A percentile compares a stretch with the other conserved stretches of the same genome.
These are phyloP conservation scores for Ceratobasidium sp. DNA, from an alignment of 1,284 basidiomycete species.

Conservation along the genomic window DNA sequence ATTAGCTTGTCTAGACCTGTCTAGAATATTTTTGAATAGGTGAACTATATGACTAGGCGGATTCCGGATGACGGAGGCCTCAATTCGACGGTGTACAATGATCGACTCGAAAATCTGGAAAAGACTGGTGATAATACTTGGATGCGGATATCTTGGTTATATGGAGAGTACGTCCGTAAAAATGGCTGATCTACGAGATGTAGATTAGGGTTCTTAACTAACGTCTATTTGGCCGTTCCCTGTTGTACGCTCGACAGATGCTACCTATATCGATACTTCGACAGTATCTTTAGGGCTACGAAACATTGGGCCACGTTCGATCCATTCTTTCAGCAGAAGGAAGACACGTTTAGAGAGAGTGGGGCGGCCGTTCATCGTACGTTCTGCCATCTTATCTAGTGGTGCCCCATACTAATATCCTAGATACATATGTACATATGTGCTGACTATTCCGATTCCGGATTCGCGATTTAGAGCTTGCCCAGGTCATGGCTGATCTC, in stretches of 20 bases:
- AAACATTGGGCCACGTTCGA: slow-evolving; percentile 84
- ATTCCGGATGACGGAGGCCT: slow-evolving; percentile 81
- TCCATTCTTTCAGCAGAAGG: slow-evolving; percentile 87
- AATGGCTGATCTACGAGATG: neutral
- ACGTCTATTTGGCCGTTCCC: neutral
- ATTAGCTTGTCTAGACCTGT: neutral
- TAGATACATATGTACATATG: neutral
- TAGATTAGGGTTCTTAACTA: slow-evolving; percentile 55
- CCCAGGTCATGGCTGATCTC: slow-evolving; percentile 75
- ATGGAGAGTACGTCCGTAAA: slow-evolving; percentile 84
- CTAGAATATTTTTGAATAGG: slow-evolving; percentile 17
- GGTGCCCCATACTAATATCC: neutral
- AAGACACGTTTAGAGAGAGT: slow-evolving; percentile 85
- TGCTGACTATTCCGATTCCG: neutral
- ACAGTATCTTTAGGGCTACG: slow-evolving; percentile 80
- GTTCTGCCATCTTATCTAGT: slow-evolving; percentile 47
- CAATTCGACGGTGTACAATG: slow-evolving; percentile 78
- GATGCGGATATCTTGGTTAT: slow-evolving; percentile 95
- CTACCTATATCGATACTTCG: slow-evolving; percentile 80
- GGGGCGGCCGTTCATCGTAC: slow-evolving; percentile 82
- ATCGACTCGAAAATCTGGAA: slow-evolving; percentile 70
- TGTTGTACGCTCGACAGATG: slow-evolving; percentile 59
- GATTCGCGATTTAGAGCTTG: slow-evolving; percentile 66
- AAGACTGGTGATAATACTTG: slow-evolving; percentile 76
- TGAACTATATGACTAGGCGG: slow-evolving; percentile 61